Percentiles rank a stretch among this genome's conserved stretches.
These are phyloP conservation scores for Fusarium nelsonii DNA, from an alignment of 2,329 filamentous ascomycete species.

Conservation along the genomic window DNA sequence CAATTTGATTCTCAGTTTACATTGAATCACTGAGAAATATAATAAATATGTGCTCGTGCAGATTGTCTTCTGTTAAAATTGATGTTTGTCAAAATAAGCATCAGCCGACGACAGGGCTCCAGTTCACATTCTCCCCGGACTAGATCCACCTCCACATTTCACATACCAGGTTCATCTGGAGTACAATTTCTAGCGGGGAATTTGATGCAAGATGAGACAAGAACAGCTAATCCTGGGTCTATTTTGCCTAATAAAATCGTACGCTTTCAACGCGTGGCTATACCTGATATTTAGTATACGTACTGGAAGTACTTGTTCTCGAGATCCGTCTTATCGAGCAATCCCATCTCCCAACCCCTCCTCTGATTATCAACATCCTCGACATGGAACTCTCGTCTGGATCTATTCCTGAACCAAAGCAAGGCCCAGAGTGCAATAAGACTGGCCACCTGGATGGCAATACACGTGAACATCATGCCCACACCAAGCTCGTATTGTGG, in stretches of 20 bases:
- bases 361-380: not conserved
- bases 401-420: slow-evolving; percentile 25
- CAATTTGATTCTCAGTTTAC: not conserved
- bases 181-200: not conserved
- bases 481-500: slow-evolving; percentile 34
- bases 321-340: slow-evolving; percentile 33
- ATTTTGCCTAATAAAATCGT: not conserved
- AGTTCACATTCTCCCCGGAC: not conserved
- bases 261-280: too few species aligned
- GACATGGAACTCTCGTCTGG: slow-evolving; percentile 7
- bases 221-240: not conserved
- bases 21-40: too few species aligned
- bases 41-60: too few species aligned
- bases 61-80: accelerated
- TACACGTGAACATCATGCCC: slow-evolving; percentile 39
- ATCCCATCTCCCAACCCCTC: slow-evolving; percentile 19
- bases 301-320: slow-evolving; percentile 38
- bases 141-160: not conserved
- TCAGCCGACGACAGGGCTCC: not conserved
- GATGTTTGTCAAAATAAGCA: not conserved
- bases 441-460: slow-evolving; percentile 22
- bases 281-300: slow-evolving; percentile 14
- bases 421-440: slow-evolving; percentile 26
- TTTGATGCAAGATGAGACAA: not conserved
- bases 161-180: not conserved